These are phyloP conservation scores for Carex pumila DNA, from an alignment of 176 grass and related monocot species.

Conservation along the genomic window DNA sequence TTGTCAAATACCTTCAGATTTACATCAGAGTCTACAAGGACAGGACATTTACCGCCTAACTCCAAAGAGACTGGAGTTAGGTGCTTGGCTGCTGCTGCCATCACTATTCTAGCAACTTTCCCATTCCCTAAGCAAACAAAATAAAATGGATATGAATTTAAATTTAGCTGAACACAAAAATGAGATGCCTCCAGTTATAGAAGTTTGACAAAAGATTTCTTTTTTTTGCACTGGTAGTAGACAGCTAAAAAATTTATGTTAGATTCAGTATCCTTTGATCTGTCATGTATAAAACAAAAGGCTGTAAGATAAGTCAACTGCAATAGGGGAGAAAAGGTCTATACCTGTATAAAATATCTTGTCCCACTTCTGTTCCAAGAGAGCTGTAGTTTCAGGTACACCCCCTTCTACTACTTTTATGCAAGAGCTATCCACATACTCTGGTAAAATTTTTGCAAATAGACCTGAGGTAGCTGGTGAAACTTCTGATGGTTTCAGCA, in stretches of 20 bases:
- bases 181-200: background rate
- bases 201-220: background rate
- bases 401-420: conserved; percentile 85
- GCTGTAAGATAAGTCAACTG: background rate
- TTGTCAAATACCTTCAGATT: conserved; percentile 59
- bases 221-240: background rate
- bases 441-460: conserved; percentile 66
- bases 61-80: conserved; percentile 78
- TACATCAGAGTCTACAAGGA: conserved; percentile 66
- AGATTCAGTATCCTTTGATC: background rate
- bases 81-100: conserved; percentile 80
- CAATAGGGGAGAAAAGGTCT: background rate
- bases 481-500: conserved; percentile 90
- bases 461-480: conserved; percentile 64
- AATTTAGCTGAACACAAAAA: background rate
- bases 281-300: background rate
- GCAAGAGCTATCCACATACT: conserved; percentile 75
- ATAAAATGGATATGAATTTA: background rate
- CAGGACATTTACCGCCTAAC: conserved; percentile 94
- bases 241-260: background rate
- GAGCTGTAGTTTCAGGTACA: conserved; percentile 49
- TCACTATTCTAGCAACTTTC: conserved; percentile 57
- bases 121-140: conserved; percentile 46
- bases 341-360: conserved; percentile 98
- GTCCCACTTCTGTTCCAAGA: conserved; percentile 86